These are phyloP conservation scores for Calocera viscosa DNA, from an alignment of 768 basidiomycete genomes.

Conservation along the genomic window DNA sequence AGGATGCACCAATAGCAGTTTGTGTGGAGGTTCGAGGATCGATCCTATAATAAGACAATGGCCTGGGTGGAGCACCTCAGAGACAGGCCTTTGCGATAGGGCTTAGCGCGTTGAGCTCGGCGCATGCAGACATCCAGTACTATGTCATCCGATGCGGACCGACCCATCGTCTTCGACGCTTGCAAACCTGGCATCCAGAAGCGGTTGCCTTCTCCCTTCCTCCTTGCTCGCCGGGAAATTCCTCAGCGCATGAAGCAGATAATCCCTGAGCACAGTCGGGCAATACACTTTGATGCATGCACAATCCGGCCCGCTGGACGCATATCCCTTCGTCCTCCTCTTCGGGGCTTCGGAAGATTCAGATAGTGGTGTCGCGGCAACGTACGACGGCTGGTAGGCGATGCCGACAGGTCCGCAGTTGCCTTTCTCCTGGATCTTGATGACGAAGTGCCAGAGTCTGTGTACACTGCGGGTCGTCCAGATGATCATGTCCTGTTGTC, in stretches of 20 bases:
- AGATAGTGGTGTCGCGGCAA: not conserved
- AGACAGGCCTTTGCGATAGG: too few relatives aligned
- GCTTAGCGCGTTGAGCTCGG: not conserved
- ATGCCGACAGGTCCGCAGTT: not conserved
- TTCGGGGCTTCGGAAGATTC: not conserved
- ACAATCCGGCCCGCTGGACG: not conserved
- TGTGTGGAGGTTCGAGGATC: too few relatives aligned
- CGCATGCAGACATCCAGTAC: too few relatives aligned
- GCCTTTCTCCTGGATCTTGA: conserved; percentile 3
- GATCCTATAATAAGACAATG: too few relatives aligned
- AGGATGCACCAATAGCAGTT: too few relatives aligned
- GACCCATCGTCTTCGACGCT: not conserved
- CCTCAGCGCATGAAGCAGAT: not conserved
- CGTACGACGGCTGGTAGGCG: not conserved
- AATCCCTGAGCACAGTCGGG: not conserved
- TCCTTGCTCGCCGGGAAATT: not conserved
- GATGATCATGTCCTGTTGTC: not conserved
- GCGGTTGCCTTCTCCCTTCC: not conserved
- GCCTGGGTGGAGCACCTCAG: too few relatives aligned
- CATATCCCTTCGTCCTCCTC: not conserved
- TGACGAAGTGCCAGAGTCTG: not conserved
- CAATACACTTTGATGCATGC: conserved; percentile 1
- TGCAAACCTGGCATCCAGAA: not conserved
- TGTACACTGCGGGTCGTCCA: not conserved
- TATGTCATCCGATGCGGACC: not conserved